Percentiles rank a stretch among this genome's conserved stretches.
phyloP scores from a whole-genome alignment of 2,329 filamentous ascomycete genomes.

The Penicillium sp. region DNA sequence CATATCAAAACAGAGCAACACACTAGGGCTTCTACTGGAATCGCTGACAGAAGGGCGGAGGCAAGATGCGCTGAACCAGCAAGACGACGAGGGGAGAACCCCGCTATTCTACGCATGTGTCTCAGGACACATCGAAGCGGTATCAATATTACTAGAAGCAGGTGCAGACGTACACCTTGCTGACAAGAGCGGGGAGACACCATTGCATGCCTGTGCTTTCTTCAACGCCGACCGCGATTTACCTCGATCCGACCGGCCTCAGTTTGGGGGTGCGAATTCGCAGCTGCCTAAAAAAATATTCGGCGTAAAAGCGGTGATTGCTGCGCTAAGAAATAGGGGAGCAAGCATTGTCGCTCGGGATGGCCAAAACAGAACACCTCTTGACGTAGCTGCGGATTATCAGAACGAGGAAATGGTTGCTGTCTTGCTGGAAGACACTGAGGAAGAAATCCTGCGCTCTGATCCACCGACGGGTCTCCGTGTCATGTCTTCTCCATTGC shows the following conservation, averaged over 20 bases:
- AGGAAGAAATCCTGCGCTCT: neutral
- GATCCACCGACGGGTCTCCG: neutral
- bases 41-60: neutral
- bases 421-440: neutral
- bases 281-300: neutral
- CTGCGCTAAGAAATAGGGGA: neutral
- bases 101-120: conserved; percentile 3
- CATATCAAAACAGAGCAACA: neutral
- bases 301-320: neutral
- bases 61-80: neutral
- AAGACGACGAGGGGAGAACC: neutral
- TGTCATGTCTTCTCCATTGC: neutral
- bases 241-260: neutral
- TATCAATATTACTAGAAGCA: neutral
- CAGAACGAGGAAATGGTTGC: neutral
- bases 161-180: neutral
- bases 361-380: neutral
- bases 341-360: neutral
- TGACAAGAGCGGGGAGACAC: neutral
- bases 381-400: neutral
- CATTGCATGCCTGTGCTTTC: neutral
- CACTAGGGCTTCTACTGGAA: neutral
- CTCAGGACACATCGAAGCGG: neutral
- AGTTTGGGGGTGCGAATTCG: neutral
- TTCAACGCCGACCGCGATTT: neutral